Conservation (phyloP, 2,329 filamentous ascomycete genomes). For the Meredithiella fracta region DNA sequence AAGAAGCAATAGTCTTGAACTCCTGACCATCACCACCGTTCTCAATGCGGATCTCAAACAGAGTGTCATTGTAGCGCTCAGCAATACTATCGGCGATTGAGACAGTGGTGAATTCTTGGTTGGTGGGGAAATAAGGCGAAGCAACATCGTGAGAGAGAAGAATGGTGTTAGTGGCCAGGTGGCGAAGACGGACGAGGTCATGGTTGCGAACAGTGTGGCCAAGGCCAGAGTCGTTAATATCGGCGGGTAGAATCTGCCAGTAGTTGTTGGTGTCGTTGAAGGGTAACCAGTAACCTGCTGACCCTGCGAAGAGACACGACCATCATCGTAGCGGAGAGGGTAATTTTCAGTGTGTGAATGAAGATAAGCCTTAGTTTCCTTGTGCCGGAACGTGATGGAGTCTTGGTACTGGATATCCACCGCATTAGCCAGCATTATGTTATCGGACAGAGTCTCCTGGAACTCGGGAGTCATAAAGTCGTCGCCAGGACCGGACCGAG, state of each 20-base stretch:
- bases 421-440: conserved; percentile 76
- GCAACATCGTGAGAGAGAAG: conserved; percentile 93
- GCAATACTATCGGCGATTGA: conserved; percentile 54
- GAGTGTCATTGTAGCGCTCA: conserved; percentile 65
- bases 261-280: conserved; percentile 98
- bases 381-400: conserved; percentile 73
- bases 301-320: conserved; percentile 89
- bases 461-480: conserved; percentile 99
- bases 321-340: conserved; percentile 90
- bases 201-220: conserved; percentile 61
- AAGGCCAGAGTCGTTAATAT: conserved; percentile 27
- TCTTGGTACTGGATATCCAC: conserved; percentile 83
- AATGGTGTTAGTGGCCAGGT: conserved; percentile 69
- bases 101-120: conserved; percentile 93
- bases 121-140: conserved; percentile 88
- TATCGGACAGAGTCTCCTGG: conserved; percentile 92
- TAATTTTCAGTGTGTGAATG: conserved; percentile 86
- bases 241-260: conserved; percentile 75
- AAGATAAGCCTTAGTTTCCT: conserved; percentile 91
- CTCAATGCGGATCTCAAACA: conserved; percentile 87
- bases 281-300: conserved; percentile 98
- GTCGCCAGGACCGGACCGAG: conserved; percentile 78
- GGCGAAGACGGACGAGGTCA: conserved; percentile 71
- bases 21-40: conserved; percentile 64
- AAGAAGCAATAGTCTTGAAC: conserved; percentile 77